Evolutionary conservation across 805 yeast species (phyloP).

Genomic region (Zygosaccharomyces siamensis): DNA sequence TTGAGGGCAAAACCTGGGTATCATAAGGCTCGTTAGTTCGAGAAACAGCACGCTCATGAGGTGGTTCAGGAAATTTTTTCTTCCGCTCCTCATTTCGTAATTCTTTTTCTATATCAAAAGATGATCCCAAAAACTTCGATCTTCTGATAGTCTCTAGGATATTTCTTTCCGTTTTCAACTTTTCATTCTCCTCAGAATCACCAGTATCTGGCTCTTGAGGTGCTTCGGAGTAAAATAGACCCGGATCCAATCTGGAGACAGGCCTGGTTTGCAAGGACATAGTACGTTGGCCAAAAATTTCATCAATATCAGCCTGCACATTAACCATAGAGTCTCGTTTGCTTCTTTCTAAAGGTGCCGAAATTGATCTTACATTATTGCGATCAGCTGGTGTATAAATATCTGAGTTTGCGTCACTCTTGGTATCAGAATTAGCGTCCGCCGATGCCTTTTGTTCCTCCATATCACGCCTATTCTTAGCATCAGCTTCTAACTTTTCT

Average conservation of each 20-base stretch:
- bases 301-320: conserved; percentile 26
- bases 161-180: conserved; percentile 27
- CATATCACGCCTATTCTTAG: conserved; percentile 18
- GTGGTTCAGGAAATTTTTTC: conserved; percentile 5
- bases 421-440: conserved; percentile 22
- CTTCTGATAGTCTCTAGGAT: conserved; percentile 42
- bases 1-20: conserved; percentile 26
- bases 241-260: conserved; percentile 43
- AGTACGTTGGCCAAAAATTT: conserved; percentile 35
- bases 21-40: conserved; percentile 16
- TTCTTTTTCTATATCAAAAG: conserved; percentile 36
- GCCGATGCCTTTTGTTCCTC: conserved; percentile 31
- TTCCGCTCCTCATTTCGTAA: conserved; percentile 15
- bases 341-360: conserved; percentile 34
- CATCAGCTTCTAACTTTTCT: conserved; percentile 24
- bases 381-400: conserved; percentile 4
- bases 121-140: conserved; percentile 42
- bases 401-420: conserved; percentile 17
- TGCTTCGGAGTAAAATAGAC: conserved; percentile 28
- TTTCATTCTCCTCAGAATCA: conserved; percentile 23
- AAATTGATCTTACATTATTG: conserved; percentile 35
- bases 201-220: conserved; percentile 19
- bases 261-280: conserved; percentile 40
- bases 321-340: conserved; percentile 20
- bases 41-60: conserved; percentile 14